Conservation (phyloP, 2,329 filamentous ascomycete genomes). For the Alternaria solani region DNA sequence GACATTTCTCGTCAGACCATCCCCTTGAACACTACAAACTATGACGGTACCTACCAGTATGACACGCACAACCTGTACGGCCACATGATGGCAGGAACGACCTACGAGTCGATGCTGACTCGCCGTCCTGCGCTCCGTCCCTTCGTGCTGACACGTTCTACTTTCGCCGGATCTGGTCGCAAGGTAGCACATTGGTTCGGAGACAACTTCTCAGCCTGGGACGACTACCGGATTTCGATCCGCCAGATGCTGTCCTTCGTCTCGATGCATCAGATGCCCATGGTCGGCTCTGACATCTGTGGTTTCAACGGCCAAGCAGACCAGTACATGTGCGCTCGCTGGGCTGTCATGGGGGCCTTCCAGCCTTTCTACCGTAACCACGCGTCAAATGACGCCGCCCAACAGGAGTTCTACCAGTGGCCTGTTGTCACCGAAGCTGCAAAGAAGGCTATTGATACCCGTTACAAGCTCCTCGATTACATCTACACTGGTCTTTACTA, state of each 20-base stretch:
- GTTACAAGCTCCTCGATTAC: conserved; percentile 82
- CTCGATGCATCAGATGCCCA: conserved; percentile 58
- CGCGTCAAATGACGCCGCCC: conserved; percentile 61
- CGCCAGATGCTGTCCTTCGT: conserved; percentile 56
- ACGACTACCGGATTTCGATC: conserved; percentile 55
- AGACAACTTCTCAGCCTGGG: conserved; percentile 59
- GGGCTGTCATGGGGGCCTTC: conserved; percentile 77
- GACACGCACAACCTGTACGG: conserved; percentile 83
- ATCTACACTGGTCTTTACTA: conserved; percentile 75
- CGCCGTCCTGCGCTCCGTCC: conserved; percentile 71
- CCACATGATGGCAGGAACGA: conserved; percentile 74
- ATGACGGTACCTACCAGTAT: conserved; percentile 72
- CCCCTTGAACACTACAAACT: conserved; percentile 72
- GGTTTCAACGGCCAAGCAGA: conserved; percentile 75
- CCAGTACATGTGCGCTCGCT: conserved; percentile 76
- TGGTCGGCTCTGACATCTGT: conserved; percentile 71
- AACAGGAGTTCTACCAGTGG: conserved; percentile 79
- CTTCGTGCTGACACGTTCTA: conserved; percentile 77
- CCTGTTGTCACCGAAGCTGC: conserved; percentile 68
- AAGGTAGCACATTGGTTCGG: conserved; percentile 69
- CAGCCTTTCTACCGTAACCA: conserved; percentile 80
- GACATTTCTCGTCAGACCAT: conserved; percentile 60
- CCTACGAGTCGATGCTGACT: conserved; percentile 70
- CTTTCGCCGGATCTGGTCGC: conserved; percentile 74
- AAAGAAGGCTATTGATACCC: conserved; percentile 71